Conservation (phyloP, 371 early-diverging fungal species). For the Phascolomyces articulosus region DNA sequence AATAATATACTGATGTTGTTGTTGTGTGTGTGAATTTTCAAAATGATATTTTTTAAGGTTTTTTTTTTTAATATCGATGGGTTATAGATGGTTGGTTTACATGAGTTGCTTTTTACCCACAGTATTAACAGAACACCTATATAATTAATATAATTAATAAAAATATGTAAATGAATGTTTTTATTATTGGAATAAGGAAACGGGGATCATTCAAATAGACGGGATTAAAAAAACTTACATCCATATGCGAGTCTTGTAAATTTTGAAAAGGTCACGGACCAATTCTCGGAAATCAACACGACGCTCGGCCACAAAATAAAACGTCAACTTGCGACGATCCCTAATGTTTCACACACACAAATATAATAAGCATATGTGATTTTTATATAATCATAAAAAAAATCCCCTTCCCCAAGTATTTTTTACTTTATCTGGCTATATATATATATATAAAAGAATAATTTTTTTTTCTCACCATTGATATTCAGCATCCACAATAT, state of each 20-base stretch:
- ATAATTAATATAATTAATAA: not conserved
- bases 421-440: not conserved
- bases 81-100: constrained; percentile 5
- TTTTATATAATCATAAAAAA: too few relatives aligned
- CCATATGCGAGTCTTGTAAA: constrained; percentile 99
- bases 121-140: constrained; percentile 19
- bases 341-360: constrained; percentile 28
- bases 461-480: constrained; percentile 73
- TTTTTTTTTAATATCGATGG: too few relatives aligned
- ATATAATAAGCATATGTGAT: not conserved
- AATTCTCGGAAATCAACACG: constrained; percentile 98
- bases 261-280: constrained; percentile 97
- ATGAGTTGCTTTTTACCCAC: constrained; percentile 10
- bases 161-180: too few relatives aligned
- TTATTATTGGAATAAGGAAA: too few relatives aligned
- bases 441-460: too few relatives aligned
- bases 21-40: not conserved
- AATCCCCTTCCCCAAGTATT: not conserved
- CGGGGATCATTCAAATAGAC: too few relatives aligned
- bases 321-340: constrained; percentile 96
- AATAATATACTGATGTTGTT: too few relatives aligned
- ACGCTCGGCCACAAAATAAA: constrained; percentile 91
- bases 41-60: not conserved
- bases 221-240: constrained; percentile 56
- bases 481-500: constrained; percentile 96